Conservation (phyloP, 345 rosid genomes). For the Acer campestre region DNA sequence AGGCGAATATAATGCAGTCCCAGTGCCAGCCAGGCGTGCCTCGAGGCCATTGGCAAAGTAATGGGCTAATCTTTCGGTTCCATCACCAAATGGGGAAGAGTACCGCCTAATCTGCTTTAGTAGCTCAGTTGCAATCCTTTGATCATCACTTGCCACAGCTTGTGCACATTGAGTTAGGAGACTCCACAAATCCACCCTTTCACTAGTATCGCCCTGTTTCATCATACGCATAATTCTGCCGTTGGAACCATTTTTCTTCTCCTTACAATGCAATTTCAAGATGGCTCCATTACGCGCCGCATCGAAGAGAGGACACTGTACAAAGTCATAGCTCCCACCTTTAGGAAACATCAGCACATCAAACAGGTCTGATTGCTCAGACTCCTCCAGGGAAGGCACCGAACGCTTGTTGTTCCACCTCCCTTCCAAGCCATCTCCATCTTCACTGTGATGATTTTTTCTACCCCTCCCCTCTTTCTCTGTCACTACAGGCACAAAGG, state of each 20-base stretch:
- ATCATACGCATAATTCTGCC: not conserved
- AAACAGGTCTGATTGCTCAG: constrained; percentile 46
- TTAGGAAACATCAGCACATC: constrained; percentile 41
- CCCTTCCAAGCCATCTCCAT: constrained; percentile 30
- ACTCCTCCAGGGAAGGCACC: constrained; percentile 36
- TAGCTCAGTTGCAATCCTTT: constrained; percentile 30
- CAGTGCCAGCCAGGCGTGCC: constrained; percentile 34
- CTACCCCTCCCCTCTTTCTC: constrained; percentile 20
- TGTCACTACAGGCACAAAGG: not conserved
- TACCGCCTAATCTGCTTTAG: constrained; percentile 40
- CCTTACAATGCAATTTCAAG: not conserved
- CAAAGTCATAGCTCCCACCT: constrained; percentile 15
- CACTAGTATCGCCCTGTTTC: constrained; percentile 8
- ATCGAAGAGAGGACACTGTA: not conserved
- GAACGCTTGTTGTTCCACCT: constrained; percentile 49
- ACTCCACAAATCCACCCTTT: constrained; percentile 33
- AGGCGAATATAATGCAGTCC: constrained; percentile 18
- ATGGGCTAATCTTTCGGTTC: constrained; percentile 39
- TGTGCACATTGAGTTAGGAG: constrained; percentile 38
- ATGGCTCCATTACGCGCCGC: too few species aligned
- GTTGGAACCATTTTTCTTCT: not conserved
- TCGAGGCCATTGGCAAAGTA: constrained; percentile 45
- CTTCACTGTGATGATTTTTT: constrained; percentile 40
- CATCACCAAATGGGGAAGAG: constrained; percentile 43
- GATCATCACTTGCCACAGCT: constrained; percentile 32